Conservation (phyloP, 768 basidiomycete species). For the Phlegmacium glaucopus region DNA sequence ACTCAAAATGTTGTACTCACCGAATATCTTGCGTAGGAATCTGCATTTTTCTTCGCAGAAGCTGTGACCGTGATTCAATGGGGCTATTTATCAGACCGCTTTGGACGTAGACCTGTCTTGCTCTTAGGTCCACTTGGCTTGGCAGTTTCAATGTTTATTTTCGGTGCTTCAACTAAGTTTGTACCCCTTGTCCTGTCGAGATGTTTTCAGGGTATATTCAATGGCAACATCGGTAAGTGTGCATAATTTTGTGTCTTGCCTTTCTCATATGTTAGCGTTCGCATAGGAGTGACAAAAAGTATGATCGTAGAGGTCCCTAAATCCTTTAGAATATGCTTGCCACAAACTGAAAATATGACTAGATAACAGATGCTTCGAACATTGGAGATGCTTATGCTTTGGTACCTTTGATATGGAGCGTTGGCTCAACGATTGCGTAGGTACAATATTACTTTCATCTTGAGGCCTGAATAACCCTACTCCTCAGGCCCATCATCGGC, state of each 20-base stretch:
- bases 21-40: constrained; percentile 29
- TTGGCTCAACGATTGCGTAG: constrained; percentile 31
- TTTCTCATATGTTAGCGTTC: not conserved
- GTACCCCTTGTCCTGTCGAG: constrained; percentile 26
- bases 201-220: constrained; percentile 35
- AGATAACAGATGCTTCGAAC: constrained; percentile 34
- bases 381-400: constrained; percentile 35
- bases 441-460: constrained; percentile 1
- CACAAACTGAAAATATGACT: too few species aligned
- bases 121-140: constrained; percentile 40
- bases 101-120: constrained; percentile 42
- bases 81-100: constrained; percentile 40
- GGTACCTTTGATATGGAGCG: constrained; percentile 32
- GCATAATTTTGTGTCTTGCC: not conserved
- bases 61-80: constrained; percentile 40
- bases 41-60: constrained; percentile 42
- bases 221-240: constrained; percentile 30
- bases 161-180: constrained; percentile 40
- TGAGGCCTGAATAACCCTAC: not conserved
- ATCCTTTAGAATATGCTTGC: not conserved
- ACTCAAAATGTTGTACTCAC: not conserved
- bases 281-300: constrained; percentile 39
- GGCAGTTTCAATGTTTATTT: constrained; percentile 34
- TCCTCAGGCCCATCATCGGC: constrained; percentile 59
- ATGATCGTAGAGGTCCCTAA: constrained; percentile 39